These are phyloP conservation scores for Rosellinia necatrix DNA, from an alignment of 2,329 filamentous ascomycete species.

Conservation along the genomic window DNA sequence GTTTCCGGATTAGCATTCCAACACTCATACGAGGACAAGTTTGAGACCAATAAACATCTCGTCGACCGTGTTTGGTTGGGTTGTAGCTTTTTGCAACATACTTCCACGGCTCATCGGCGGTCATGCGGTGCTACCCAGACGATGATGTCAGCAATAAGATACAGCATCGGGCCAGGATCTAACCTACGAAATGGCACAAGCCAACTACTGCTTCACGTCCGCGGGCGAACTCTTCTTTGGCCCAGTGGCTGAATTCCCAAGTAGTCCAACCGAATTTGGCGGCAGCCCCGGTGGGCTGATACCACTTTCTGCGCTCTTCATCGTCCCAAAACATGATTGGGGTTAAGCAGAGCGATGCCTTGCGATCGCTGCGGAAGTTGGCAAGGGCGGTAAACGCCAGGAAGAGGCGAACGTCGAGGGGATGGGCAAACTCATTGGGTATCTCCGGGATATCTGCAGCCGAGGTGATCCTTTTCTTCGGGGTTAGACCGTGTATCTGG, in stretches of 20 bases:
- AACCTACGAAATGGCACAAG: constrained; percentile 13
- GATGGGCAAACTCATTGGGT: constrained; percentile 2
- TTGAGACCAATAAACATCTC: constrained; percentile 15
- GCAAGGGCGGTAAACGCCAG: constrained; percentile 2
- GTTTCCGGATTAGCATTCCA: constrained; percentile 11
- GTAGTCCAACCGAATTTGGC: constrained; percentile 13
- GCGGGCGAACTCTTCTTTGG: constrained; percentile 2
- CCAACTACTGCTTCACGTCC: constrained; percentile 10
- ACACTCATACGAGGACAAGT: constrained; percentile 12
- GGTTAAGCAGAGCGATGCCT: constrained; percentile 4
- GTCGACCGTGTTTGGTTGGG: background rate
- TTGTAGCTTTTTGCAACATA: constrained; percentile 5
- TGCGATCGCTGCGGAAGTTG: background rate
- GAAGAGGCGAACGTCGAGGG: constrained; percentile 12
- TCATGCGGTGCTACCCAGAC: constrained; percentile 1
- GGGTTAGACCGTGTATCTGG: constrained; percentile 5
- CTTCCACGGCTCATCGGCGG: constrained; percentile 4
- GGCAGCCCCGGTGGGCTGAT: constrained; percentile 5
- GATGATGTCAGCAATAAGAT: background rate
- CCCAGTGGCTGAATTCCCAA: constrained; percentile 16
- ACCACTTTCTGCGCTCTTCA: constrained; percentile 11
- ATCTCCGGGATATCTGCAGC: background rate
- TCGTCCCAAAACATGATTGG: constrained; percentile 14
- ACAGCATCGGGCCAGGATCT: background rate
- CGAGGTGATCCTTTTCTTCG: background rate